phyloP scores from a whole-genome alignment of 1,284 basidiomycete species.

The Ustilago hordei region DNA sequence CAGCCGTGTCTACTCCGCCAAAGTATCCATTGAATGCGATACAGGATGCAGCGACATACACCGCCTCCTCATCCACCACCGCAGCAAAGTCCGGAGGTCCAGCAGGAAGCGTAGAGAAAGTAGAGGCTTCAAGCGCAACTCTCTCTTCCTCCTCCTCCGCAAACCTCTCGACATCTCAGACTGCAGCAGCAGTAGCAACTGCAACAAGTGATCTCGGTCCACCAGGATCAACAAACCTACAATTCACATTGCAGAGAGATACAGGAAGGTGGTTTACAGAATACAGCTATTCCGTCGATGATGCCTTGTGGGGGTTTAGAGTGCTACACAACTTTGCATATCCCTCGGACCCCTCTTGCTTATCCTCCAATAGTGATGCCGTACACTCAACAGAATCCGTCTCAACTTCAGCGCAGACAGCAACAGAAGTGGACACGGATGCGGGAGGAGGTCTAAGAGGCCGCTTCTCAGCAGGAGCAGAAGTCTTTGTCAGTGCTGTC shows the following conservation, averaged over 20 bases:
- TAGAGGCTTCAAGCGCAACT: conserved; percentile 14
- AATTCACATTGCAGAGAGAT: conserved; percentile 90
- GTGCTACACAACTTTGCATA: conserved; percentile 89
- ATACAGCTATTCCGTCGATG: conserved; percentile 93
- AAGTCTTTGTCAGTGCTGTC: conserved; percentile 91
- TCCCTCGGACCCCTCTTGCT: not conserved
- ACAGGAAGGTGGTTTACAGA: conserved; percentile 92
- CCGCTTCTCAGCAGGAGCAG: conserved; percentile 89
- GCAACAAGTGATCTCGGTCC: conserved; percentile 30
- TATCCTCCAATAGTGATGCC: not conserved
- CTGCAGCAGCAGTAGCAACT: conserved; percentile 11
- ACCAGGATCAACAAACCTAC: conserved; percentile 72
- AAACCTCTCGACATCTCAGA: not conserved
- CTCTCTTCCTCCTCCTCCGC: conserved; percentile 11
- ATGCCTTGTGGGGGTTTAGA: conserved; percentile 89
- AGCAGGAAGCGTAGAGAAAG: conserved; percentile 5
- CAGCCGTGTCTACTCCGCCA: conserved; percentile 66
- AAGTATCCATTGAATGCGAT: conserved; percentile 53
- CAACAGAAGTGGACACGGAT: conserved; percentile 71
- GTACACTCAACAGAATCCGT: no score
- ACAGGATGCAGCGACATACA: conserved; percentile 12
- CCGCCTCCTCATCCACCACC: conserved; percentile 1
- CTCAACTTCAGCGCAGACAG: not conserved
- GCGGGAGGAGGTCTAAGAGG: conserved; percentile 82
- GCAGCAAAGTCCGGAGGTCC: not conserved